phyloP scores from a whole-genome alignment of 768 basidiomycete genomes.

The Pleurotus salmoneostramineus region DNA sequence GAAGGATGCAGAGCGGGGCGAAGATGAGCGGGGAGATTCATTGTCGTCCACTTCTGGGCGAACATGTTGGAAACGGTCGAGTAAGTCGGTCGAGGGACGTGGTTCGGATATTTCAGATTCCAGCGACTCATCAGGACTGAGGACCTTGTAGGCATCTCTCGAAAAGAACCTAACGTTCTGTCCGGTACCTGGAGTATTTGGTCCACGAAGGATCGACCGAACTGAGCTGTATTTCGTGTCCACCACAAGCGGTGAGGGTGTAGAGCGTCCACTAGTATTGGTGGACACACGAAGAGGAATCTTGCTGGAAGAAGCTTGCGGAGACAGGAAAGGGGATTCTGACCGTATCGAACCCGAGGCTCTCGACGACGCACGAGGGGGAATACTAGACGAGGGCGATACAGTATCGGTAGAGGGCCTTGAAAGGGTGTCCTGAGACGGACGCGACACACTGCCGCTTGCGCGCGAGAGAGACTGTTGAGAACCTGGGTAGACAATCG shows the following conservation, averaged over 20 bases:
- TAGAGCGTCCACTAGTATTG: constrained; percentile 16
- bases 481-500: constrained; percentile 20
- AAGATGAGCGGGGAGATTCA: constrained; percentile 21
- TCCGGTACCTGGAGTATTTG: constrained; percentile 72
- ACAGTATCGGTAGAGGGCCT: not conserved
- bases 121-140: constrained; percentile 61
- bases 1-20: constrained; percentile 26
- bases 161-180: constrained; percentile 79
- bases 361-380: constrained; percentile 1
- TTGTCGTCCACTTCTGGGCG: constrained; percentile 14
- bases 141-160: constrained; percentile 59
- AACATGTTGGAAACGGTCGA: constrained; percentile 26
- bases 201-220: constrained; percentile 69
- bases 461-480: constrained; percentile 25
- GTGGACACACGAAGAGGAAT: constrained; percentile 9
- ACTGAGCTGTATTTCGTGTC: constrained; percentile 48
- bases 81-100: constrained; percentile 20
- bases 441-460: constrained; percentile 14
- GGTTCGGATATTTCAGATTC: constrained; percentile 31
- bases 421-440: constrained; percentile 8
- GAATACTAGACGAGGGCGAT: not conserved
- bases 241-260: constrained; percentile 26
- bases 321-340: constrained; percentile 8
- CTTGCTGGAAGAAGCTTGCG: constrained; percentile 12
- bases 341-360: constrained; percentile 10